Evolutionary conservation across 768 basidiomycete genomes (phyloP).

Genomic region (Galerina marginata): DNA sequence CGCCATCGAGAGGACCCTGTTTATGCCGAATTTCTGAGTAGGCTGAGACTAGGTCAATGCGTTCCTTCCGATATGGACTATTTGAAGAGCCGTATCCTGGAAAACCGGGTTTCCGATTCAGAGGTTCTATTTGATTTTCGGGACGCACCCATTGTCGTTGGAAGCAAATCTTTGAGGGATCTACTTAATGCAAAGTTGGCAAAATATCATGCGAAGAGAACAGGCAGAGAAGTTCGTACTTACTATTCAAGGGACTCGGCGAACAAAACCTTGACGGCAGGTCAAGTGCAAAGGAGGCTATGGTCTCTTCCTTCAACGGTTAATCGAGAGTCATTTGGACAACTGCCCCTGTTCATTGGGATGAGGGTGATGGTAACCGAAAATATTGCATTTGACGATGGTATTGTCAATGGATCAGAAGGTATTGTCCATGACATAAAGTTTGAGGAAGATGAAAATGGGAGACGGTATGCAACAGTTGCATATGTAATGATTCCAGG

Average conservation of each 20-base stretch:
- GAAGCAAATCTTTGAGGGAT: constrained; percentile 16
- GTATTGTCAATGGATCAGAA: constrained; percentile 24
- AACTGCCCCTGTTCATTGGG: constrained; percentile 19
- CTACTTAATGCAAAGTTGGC: constrained; percentile 14
- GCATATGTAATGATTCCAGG: constrained; percentile 11
- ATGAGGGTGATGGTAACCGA: constrained; percentile 27
- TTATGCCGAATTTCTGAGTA: constrained; percentile 14
- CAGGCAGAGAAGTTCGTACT: not conserved
- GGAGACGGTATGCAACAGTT: constrained; percentile 2
- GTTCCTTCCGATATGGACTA: not conserved
- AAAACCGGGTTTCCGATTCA: not conserved
- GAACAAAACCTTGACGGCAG: not conserved
- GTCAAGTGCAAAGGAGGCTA: not conserved
- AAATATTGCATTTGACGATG: constrained; percentile 19
- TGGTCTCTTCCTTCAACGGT: constrained; percentile 9
- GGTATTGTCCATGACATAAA: constrained; percentile 13
- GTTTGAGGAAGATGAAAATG: constrained; percentile 4
- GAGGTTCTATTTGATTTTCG: not conserved
- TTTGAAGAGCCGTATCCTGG: not conserved
- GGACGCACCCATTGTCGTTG: constrained; percentile 25
- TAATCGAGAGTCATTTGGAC: constrained; percentile 14
- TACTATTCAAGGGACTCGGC: constrained; percentile 7
- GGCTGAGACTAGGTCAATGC: constrained; percentile 7
- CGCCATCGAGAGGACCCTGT: constrained; percentile 14
- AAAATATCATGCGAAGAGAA: not conserved